Conservation (phyloP, 1,284 basidiomycete genomes). For the Lentinula novae-zelandiae region DNA sequence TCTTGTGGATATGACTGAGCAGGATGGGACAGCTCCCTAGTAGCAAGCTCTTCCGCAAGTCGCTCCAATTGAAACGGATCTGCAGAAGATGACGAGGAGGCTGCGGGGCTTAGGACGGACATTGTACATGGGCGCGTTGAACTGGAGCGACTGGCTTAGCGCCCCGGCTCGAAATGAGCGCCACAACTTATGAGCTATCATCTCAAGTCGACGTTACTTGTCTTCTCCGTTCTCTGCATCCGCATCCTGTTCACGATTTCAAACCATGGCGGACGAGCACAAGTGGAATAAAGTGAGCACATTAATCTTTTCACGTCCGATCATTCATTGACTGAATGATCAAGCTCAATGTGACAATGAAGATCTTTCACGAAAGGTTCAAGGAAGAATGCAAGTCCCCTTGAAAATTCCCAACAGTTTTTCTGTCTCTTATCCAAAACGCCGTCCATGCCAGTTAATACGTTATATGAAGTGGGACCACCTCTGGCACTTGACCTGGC, state of each 20-base stretch:
- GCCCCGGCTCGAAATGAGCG: not conserved
- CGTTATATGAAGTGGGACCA: constrained; percentile 28
- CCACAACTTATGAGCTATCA: not conserved
- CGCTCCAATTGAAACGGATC: constrained; percentile 68
- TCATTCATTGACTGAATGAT: not conserved
- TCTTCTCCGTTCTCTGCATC: not conserved
- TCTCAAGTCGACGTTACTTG: too few species aligned
- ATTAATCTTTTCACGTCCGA: not conserved
- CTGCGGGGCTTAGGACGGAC: constrained; percentile 1
- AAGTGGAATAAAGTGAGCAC: constrained; percentile 26
- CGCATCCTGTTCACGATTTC: not conserved
- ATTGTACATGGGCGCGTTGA: not conserved
- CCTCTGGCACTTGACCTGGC: not conserved
- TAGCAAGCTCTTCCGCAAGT: constrained; percentile 68
- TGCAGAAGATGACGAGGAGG: constrained; percentile 11
- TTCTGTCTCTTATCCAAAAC: not conserved
- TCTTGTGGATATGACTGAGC: constrained; percentile 16
- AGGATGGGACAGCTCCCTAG: constrained; percentile 41
- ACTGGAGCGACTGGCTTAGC: not conserved
- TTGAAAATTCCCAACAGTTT: not conserved
- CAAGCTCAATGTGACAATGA: constrained; percentile 19
- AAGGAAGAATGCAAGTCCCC: constrained; percentile 22
- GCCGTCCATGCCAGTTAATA: constrained; percentile 24
- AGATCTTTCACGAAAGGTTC: constrained; percentile 22
- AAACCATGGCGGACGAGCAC: constrained; percentile 20